Percentiles rank a stretch among this genome's conserved stretches.
These are phyloP conservation scores for Thraustochytrium striatum DNA, from an alignment of 352 stramenopile genomes.

Conservation along the genomic window DNA sequence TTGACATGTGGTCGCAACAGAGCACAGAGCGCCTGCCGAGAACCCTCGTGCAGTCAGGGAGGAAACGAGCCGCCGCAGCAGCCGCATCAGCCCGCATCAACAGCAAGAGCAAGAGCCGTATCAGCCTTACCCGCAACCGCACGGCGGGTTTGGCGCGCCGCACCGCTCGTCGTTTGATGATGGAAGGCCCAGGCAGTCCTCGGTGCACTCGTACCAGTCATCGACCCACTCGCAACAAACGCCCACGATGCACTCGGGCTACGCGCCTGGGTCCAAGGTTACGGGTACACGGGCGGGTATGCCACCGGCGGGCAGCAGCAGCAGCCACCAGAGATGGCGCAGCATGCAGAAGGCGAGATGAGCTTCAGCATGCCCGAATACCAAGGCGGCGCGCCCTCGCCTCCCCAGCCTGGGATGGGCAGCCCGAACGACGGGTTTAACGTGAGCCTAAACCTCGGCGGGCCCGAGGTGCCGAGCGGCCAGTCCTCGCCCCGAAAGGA, in stretches of 20 bases:
- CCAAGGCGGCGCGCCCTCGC: no score
- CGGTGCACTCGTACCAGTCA: neutral
- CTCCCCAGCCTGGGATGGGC: no score
- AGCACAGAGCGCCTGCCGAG: neutral
- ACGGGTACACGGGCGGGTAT: neutral
- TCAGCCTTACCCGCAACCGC: no score
- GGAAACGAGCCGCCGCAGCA: no score
- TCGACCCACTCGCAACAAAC: neutral
- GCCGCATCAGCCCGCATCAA: no score
- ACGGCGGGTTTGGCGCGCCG: no score
- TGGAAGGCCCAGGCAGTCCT: neutral
- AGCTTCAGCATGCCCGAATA: no score
- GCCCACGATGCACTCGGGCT: neutral
- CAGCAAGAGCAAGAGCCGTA: no score
- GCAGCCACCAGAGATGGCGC: neutral
- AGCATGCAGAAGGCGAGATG: no score
- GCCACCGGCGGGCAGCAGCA: neutral
- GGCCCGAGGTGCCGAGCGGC: neutral
- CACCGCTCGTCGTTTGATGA: no score
- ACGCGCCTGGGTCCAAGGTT: neutral
- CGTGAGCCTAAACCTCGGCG: no score
- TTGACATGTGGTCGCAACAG: neutral
- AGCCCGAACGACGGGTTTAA: no score
- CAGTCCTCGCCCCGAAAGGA: neutral
- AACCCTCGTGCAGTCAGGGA: neutral